A percentile compares a stretch with the other conserved stretches of the same genome.
Conservation (phyloP, 2,329 filamentous ascomycete species). For the Graphilbum sp. region DNA sequence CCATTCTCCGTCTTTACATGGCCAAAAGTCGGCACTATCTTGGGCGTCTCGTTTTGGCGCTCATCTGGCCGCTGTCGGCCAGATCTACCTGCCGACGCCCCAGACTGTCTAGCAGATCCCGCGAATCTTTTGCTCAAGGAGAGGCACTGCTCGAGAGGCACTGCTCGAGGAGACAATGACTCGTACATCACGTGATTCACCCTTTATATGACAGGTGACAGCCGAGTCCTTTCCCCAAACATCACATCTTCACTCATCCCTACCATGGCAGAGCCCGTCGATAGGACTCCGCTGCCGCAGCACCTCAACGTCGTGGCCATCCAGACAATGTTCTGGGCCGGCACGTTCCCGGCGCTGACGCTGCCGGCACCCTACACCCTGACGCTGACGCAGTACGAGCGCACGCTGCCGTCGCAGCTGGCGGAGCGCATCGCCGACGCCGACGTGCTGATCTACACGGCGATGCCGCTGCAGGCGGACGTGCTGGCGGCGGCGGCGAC, state of each 20-base stretch:
- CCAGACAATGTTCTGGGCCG: slow-evolving; percentile 16
- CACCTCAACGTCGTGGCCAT: slow-evolving; percentile 19
- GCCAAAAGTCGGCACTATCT: slow-evolving; percentile 9
- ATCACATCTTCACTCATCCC: too few species aligned
- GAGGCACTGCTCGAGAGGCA: too few species aligned
- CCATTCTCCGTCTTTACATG: slow-evolving; percentile 5
- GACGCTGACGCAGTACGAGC: slow-evolving; percentile 13
- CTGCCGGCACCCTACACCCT: slow-evolving; percentile 14
- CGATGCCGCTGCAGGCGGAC: slow-evolving; percentile 14
- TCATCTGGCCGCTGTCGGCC: slow-evolving; percentile 7
- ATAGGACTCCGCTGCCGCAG: slow-evolving; percentile 4
- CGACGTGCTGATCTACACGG: slow-evolving; percentile 19
- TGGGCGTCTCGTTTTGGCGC: slow-evolving; percentile 8
- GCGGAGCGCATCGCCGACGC: slow-evolving; percentile 17
- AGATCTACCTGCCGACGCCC: slow-evolving; percentile 8
- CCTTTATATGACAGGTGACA: too few species aligned
- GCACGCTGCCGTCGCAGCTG: slow-evolving; percentile 13
- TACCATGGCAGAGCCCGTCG: too few species aligned
- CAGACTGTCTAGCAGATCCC: too few species aligned
- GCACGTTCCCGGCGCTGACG: slow-evolving; percentile 11
- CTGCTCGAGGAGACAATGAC: too few species aligned
- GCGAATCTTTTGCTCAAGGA: too few species aligned
- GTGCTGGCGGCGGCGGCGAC: slow-evolving; percentile 9
- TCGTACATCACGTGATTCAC: too few species aligned
- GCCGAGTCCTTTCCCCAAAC: neutral